Evolutionary conservation across 176 grass and related monocot genomes (phyloP), one percentile per base, ranked within the genome.

Genomic region (Lolium multiflorum): DNA sequence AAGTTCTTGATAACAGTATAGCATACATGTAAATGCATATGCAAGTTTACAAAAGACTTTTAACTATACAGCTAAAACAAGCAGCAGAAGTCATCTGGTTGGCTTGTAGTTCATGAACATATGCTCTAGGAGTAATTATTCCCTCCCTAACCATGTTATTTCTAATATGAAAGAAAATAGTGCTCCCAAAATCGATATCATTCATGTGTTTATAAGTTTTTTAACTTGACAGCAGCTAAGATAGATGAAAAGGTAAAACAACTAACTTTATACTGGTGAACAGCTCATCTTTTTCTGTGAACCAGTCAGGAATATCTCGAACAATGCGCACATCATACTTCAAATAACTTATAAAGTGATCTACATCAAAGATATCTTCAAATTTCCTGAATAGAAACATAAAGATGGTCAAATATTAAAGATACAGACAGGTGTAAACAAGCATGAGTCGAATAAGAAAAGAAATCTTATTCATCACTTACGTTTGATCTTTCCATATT

Each of bases 401-500:
- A 65, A 28, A 89, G 57, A 20, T 21, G 83, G 26, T 66, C 17
- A 88, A 79, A 64, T 72, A n/a, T n/a, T n/a, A 98, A 98, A 16
- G 25, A 81, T 11, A 69, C 17, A 84, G 48, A 81, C 48, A 3
- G 15, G 25, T 75, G 56, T 59, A 26, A 18, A 14, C 4, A 78
- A 74, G 7, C 25, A 69, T 26, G 68, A 73, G 13, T 21, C 24
- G 9, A 83, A 74, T 26, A 22, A 8, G 37, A 67, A 67, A 76
- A 11, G 72, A 48, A 79, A 64, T 35, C 3, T 66, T 22, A 89
- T 56, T 51, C 37, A 81, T 20, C 52, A 84, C 87, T 86, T 87
- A 98, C 96, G 93, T 98, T 80, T 98, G 96, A 88, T 98, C 96
- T 89, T 98, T 95, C 93, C 96, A 98, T 83, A 95, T 98, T 88